These are phyloP conservation scores for Coffea canephora DNA, from an alignment of 257 asterid species.

Conservation along the genomic window DNA sequence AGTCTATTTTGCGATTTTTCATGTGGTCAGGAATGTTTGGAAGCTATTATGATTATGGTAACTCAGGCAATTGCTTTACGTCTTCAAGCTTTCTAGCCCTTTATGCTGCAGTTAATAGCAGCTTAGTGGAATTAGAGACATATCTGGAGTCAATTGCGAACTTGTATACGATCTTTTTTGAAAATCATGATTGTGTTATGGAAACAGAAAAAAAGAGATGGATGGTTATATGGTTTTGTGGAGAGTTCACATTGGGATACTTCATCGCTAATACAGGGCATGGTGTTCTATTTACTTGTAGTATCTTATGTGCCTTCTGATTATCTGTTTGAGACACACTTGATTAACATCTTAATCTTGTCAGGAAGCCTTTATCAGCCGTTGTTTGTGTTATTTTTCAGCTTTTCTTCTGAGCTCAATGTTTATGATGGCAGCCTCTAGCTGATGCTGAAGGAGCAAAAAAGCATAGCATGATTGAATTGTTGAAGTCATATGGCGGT, in stretches of 20 bases:
- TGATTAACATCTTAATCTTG: background rate
- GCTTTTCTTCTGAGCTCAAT: background rate
- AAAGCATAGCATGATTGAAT: conserved; percentile 60
- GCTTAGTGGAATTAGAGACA: background rate
- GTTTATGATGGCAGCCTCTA: conserved; percentile 69
- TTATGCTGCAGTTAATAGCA: background rate
- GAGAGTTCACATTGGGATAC: background rate
- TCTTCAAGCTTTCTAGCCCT: background rate
- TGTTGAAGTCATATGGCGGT: conserved; percentile 77
- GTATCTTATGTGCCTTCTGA: background rate
- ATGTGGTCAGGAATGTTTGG: background rate
- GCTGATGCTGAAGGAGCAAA: conserved; percentile 98
- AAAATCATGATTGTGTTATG: background rate
- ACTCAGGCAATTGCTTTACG: background rate
- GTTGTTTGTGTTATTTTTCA: background rate
- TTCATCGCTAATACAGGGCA: background rate
- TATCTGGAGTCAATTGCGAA: background rate
- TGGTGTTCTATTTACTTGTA: background rate
- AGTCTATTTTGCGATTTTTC: background rate
- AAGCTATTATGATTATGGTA: no score
- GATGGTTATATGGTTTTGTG: background rate
- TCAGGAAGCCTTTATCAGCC: background rate
- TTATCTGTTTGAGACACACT: background rate
- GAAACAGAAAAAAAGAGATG: background rate
- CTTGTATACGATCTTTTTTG: background rate